A percentile compares a stretch with the other conserved stretches of the same genome.
phyloP scores from a whole-genome alignment of 164 flowering plant genomes.

The Tetrastigma voinierianum region DNA sequence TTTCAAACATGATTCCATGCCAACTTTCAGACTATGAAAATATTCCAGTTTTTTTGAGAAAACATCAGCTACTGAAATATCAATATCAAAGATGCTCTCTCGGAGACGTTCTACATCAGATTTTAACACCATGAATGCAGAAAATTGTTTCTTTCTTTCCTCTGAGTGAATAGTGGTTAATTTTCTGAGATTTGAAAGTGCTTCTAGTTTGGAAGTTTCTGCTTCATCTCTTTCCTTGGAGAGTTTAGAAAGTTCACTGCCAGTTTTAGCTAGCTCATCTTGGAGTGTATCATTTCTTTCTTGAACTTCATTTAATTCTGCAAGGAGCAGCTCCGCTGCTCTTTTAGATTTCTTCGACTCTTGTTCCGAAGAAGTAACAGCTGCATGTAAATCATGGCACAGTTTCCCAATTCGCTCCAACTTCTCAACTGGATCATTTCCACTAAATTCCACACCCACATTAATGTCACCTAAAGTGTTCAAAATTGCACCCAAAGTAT shows the following conservation, averaged over 20 bases:
- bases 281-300: constrained; percentile 87
- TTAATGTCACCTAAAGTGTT: constrained; percentile 45
- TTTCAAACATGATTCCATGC: constrained; percentile 40
- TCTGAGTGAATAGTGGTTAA: constrained; percentile 29
- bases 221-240: constrained; percentile 53
- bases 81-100: constrained; percentile 37
- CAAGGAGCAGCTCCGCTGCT: constrained; percentile 82
- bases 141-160: constrained; percentile 42
- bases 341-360: constrained; percentile 75
- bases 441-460: constrained; percentile 31
- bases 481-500: constrained; percentile 43
- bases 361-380: constrained; percentile 51
- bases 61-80: constrained; percentile 33
- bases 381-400: constrained; percentile 45
- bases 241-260: constrained; percentile 38
- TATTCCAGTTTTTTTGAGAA: constrained; percentile 54
- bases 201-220: constrained; percentile 67
- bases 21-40: constrained; percentile 42
- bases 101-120: constrained; percentile 42
- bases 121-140: constrained; percentile 39
- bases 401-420: constrained; percentile 43
- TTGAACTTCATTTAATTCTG: constrained; percentile 94
- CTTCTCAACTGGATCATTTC: constrained; percentile 59
- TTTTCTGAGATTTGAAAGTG: constrained; percentile 52
- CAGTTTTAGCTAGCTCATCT: constrained; percentile 65